These are phyloP conservation scores for Xylaria venustula DNA, from an alignment of 495 filamentous ascomycete species.

Conservation along the genomic window DNA sequence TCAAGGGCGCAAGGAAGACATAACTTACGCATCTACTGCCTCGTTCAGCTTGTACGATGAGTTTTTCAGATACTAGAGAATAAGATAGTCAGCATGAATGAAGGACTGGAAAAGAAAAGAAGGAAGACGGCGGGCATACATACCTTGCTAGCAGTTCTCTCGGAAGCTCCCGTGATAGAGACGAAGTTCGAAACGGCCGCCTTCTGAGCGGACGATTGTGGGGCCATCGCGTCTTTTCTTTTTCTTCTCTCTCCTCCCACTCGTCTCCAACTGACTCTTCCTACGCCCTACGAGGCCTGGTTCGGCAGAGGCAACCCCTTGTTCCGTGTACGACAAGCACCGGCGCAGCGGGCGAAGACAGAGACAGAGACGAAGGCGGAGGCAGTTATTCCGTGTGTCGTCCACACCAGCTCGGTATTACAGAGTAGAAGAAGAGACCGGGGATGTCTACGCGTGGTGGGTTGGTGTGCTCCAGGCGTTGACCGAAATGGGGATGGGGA, in stretches of 20 bases:
- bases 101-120: constrained; percentile 5
- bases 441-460: too few species aligned
- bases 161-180: constrained; percentile 50
- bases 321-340: background rate
- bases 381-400: background rate
- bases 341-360: background rate
- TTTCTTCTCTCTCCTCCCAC: background rate
- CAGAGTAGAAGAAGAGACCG: background rate
- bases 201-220: constrained; percentile 48
- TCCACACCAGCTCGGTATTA: background rate
- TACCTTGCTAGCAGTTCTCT: constrained; percentile 52
- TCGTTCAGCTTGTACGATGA: constrained; percentile 48
- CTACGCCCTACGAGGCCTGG: background rate
- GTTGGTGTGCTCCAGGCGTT: too few species aligned
- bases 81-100: constrained; percentile 18
- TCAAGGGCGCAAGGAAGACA: constrained; percentile 9
- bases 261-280: background rate
- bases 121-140: constrained; percentile 19
- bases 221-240: constrained; percentile 39
- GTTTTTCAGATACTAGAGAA: constrained; percentile 36
- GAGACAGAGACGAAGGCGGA: too few species aligned
- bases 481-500: too few species aligned
- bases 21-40: constrained; percentile 51
- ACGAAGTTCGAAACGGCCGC: constrained; percentile 50
- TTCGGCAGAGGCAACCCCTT: background rate